Percentiles rank a stretch among this genome's conserved stretches.
Evolutionary conservation across 192 early-diverging fungal species (phyloP).

Genomic region (Backusella tarrabulga): DNA sequence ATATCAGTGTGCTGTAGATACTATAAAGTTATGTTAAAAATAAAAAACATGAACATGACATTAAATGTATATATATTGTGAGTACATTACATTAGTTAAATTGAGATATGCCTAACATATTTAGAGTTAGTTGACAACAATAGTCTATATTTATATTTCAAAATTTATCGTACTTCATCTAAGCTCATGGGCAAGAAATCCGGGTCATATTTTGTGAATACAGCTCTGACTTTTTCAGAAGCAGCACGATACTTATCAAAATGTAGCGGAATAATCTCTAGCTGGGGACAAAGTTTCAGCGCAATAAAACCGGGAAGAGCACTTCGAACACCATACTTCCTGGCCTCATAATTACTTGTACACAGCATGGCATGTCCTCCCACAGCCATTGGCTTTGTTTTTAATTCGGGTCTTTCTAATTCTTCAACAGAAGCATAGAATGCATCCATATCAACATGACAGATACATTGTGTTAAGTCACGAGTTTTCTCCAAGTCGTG

Average conservation of each 20-base stretch:
- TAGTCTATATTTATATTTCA: background rate
- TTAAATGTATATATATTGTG: too few species aligned
- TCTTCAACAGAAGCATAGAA: conserved; percentile 74
- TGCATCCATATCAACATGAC: conserved; percentile 74
- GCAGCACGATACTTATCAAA: conserved; percentile 53
- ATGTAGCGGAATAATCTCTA: conserved; percentile 47
- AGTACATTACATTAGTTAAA: conserved; percentile 30
- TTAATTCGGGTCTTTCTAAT: conserved; percentile 59
- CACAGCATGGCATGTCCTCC: conserved; percentile 53
- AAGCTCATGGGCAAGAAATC: conserved; percentile 49
- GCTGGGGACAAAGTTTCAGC: conserved; percentile 54
- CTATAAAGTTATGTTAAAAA: conserved; percentile 11
- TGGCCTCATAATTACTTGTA: conserved; percentile 67
- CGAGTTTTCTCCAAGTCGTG: conserved; percentile 36
- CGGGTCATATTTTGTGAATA: conserved; percentile 64
- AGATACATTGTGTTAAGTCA: conserved; percentile 53
- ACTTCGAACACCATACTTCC: conserved; percentile 63
- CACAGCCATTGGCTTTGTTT: conserved; percentile 60
- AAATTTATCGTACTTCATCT: conserved; percentile 41
- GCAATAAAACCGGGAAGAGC: conserved; percentile 69
- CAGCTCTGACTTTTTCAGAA: conserved; percentile 44
- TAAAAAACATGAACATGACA: background rate
- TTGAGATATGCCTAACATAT: conserved; percentile 36
- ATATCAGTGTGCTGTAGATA: conserved; percentile 38
- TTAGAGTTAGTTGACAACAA: background rate